Evolutionary conservation across 2,329 filamentous ascomycete genomes (phyloP), one percentile per base, ranked within the genome.

Genomic region (Hypomyces rosellus): DNA sequence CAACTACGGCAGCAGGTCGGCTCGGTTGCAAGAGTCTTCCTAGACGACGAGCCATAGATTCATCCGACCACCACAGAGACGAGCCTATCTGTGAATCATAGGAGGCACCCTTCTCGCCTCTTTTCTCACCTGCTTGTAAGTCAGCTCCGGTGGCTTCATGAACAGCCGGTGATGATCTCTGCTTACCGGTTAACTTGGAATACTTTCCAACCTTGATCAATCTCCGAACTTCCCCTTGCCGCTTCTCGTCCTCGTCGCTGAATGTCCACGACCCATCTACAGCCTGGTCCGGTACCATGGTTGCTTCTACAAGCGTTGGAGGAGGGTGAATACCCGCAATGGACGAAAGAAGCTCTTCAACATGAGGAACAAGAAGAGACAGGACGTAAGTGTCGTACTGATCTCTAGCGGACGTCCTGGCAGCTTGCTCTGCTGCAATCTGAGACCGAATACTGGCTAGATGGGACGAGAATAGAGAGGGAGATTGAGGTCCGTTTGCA

Each of bases 61-160:
- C 74, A 43, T 79, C 73, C 1, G 54, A 56, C 70, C 74, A 80
- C 74, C 75, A 80, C 50, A 71, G 66, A 3, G 20, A 48, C 15
- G 2, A 48, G 3, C 0, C 52, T 34, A 2, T 45, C 49, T 4
- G 44, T 15, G 1, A 50, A 1, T 11, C 25, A 30, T 30, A 30
- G 6, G 25, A 30, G 25, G 9, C 25, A 11, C 25, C 25, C 9
- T 30, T 30, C 74, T 73, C 74, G 74, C 76, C 18, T 74, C 74
- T 42, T 50, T 38, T 20, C 42, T 33, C 42, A 15, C 13, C 20
- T 25, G 39, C 16, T 22, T 18, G 18, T 18, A n/a, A 45, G 25
- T 13, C 14, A 13, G 43, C 9, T 3, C 5, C 1, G n/a, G 13
- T 22, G 7, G 14, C 15, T 33, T 12, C 25, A 4, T 33, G 33